Evolutionary conservation across 106 monocot species (phyloP), one percentile per base, ranked within the genome.

Genomic region (Dioscorea alata): DNA sequence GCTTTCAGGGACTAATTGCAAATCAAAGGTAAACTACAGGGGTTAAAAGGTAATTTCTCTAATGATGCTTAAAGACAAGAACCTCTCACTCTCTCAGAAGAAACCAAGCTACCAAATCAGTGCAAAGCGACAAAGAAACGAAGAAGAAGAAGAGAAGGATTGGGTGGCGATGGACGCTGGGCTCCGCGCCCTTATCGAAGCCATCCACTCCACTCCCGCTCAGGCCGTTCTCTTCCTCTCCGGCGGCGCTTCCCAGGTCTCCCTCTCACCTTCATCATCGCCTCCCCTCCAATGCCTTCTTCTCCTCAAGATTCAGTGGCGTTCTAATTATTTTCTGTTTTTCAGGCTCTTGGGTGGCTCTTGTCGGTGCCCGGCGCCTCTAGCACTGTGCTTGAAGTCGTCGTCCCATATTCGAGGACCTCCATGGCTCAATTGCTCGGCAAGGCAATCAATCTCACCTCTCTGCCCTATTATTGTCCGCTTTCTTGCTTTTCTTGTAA

Each of bases 171-270:
- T 78, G 71, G 88, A 88, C 64, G 77, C 65, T 19, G 65, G 76
- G 63, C 69, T 88, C 57, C 88, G 83, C 32, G 75, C 86, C 12
- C 48, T 89, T 23, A 82, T 97, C 6, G 96, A 97, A 49, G 84
- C 86, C 65, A 89, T 97, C 76, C 92, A 92, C 64, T 82, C 80
- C 62, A 84, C 61, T 65, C 80, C 74, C 60, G 67, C 74, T 17
- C 86, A 89, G 51, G 75, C 82, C 21, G 96, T 92, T 59, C 62
- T 97, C 82, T 86, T 80, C 78, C 69, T 84, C 78, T 67, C 92
- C 59, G 96, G 96, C 21, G 96, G 96, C 23, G 92, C 96, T 59
- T 97, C 96, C 16, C 96, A 97, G 91, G 95, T 94, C 15, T n/a
- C 49, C 90, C 15, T n/a, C 49, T 34, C 63, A 33, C 58, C 49